Evolutionary conservation across 768 basidiomycete species (phyloP), one percentile per base, ranked within the genome.

Genomic region (Rhizopogon rudus): DNA sequence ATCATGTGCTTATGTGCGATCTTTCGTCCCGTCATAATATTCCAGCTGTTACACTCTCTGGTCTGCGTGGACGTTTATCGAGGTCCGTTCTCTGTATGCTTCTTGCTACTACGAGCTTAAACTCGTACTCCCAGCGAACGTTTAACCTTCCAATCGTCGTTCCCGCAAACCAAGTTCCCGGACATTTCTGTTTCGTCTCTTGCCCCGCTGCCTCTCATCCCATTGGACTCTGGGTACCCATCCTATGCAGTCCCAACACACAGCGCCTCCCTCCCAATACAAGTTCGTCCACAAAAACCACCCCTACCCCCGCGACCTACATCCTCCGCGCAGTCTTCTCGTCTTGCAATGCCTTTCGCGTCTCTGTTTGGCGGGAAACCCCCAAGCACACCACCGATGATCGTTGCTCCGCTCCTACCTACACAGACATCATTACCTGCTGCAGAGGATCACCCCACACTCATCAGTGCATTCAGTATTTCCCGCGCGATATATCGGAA

Each of bases 1-100:
- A 97, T 63, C 96, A 99, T 66, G 69, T 96, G 54, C 73, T 83
- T 31, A 76, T 93, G 33, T 84, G 78, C 61, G 83, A 89, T 51
- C 75, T 75, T 14, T 72, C 79, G 1, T 71, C 76, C 22, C 65
- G 62, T 43, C 73, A 75, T 37, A 67, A 74, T 45, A 75, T 80
- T 4, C 78, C 80, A 33, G 68, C 93, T 12, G 78, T 93, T 3
- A 92, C 92, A 0, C 71, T 95, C 37, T 93, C 92, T 0, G 96
- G 95, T 5, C 72, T 98, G 28, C 75, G 94, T 20, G 94, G 92
- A 6, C 77, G 74, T 4, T 67, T 92, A 13, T 73, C 78, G 44
- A 77, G 79, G 87, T 90, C 71, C 55, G 81, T 73, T 48, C 20
- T 22, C 44, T 6, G 22, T 44, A 59, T 79, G 13, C 63, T 74